Base-by-base conservation (phyloP, 345 rosid genomes). In the Bretschneidera sinensis region DNA sequence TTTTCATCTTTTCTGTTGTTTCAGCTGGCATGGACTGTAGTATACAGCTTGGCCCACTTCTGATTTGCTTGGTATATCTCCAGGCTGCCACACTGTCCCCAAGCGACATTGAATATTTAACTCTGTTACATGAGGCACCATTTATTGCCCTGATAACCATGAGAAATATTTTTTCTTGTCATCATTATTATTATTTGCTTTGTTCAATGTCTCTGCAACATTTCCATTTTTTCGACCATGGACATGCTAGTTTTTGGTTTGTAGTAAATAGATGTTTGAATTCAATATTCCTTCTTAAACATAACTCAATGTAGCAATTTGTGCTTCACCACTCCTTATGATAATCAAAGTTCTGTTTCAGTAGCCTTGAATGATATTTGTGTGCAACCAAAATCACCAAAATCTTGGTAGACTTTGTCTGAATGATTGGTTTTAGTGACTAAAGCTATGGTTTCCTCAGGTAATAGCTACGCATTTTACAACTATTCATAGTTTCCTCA, bases 21-120 rank as follows among this genome's bases (percentile, higher is more conserved):
- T 69, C 96, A 92, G 98, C 86, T 89, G 57, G 85, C 96, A 9
- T 89, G 97, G 98, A 79, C 83, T 78, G 79, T 92, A 68, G 88
- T 89, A 74, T 92, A 89, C 83, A 89, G 98, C 86, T 72, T 94
- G 89, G 89, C 78, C 43, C 96, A 94, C 67, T 90, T 85, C 72
- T 86, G 81, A 90, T 55, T 33, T 60, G 62, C 57, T 0, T 17
- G 47, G 68, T 23, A 55, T 25, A n/a, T n/a, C n/a, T n/a, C n/a
- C n/a, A n/a, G 14, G n/a, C 24, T 47, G 54, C 43, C 60, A 48
- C 53, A 59, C 31, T 51, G 62, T 56, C 24, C 53, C 18, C 15
- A n/a, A 53, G 21, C 50, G 59, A n/a, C 60, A 47, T 43, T 54
- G 33, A 47, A 39, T 55, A 28, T 60, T 34, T n/a, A 25, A 56